Evolutionary conservation across 352 stramenopile species (phyloP), one percentile per base, ranked within the genome.

Genomic region (Phytophthora fragariaefolia): DNA sequence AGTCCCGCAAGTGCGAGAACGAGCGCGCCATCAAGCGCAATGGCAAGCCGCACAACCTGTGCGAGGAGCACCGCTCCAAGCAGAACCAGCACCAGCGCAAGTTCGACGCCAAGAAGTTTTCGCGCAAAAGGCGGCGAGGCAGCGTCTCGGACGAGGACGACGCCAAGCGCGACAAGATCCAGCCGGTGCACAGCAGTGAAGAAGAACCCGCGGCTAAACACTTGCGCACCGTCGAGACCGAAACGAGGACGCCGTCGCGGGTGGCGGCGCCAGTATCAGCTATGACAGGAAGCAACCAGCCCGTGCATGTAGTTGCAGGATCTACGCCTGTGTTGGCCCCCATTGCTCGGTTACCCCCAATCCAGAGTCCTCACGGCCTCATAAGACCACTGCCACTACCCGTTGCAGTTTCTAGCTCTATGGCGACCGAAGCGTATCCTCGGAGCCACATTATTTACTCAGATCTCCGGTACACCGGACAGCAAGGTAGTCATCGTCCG

Each of bases 31-130:
- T 93, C 52, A 93, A 93, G 64, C 81, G 83, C 65, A 93, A 93
- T 57, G 85, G 85, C 27, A 81, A 88, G 54, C 71, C 85, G 24
- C 85, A 93, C 73, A 93, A 93, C 45, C 62, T 93, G 22, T 93
- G 85, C 46, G 85, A 93, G 27, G 80, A 88, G 58, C 85, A 93
- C 60, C 83, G 85, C 13, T 71, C 63, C 32, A 92, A 91, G 67
- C 85, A 93, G 71, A 93, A 93, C 62, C 80, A 90, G 71, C 83
- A 93, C 63, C 85, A 93, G 57, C 83, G 85, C 61, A 93, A 91
- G 63, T 92, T 93, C 46, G 85, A 93, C 60, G 83, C 80, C 34
- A 93, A 91, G 61, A 92, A 90, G 69, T 91, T 89, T 71, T 85
- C 78, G 18, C 71, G 79, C 38, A 82, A 82, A 50, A 71, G 77